Evolutionary conservation across 192 early-diverging fungal genomes (phyloP), one percentile per base, ranked within the genome.

Genomic region (Backusella psychrophila): DNA sequence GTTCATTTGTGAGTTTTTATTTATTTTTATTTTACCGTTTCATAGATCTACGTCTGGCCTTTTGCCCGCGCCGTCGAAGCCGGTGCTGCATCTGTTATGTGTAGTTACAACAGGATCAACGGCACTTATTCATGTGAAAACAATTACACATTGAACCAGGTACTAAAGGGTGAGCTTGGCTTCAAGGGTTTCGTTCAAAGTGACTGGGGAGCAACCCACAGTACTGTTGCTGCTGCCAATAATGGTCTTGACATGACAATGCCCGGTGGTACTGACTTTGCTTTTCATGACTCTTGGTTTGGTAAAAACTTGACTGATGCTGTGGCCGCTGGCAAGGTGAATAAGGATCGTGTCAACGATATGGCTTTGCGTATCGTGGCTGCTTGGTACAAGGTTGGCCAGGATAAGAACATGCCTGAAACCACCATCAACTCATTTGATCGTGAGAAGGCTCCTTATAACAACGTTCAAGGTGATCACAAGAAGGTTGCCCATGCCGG

Each of bases 31-130:
- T 90, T 92, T 75, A 33, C 33, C 33, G 33, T 69, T 44, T 14
- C 14, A 14, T 44, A 91, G 73, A 69, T 92, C 17, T 91, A 91
- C 73, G 41, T 89, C 11, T 79, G 72, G 44, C 88, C 90, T n/a
- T 91, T 93, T 74, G 79, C 87, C 66, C 87, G 81, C 19, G 77
- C 75, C 21, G 71, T 85, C 19, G 89, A 86, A 36, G 87, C 84
- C 66, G 91, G 88, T 38, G 84, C 83, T 33, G 88, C 70, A 66
- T 78, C 89, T 26, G 68, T 91, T 35, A 91, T 91, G 90, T 89
- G 91, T 65, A 29, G 84, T 9, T 91, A 91, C 82, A 92, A 92
- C 71, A 21, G 36, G 23, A n/a, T 93, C n/a, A 91, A 93, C 77
- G 77, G 80, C 31, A 80, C 80, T 6, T 82, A 86, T 67, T 81